Percentiles rank a stretch among this genome's conserved stretches.
Evolutionary conservation across 352 stramenopile species (phyloP).

Genomic region (Phytophthora uliginosa): DNA sequence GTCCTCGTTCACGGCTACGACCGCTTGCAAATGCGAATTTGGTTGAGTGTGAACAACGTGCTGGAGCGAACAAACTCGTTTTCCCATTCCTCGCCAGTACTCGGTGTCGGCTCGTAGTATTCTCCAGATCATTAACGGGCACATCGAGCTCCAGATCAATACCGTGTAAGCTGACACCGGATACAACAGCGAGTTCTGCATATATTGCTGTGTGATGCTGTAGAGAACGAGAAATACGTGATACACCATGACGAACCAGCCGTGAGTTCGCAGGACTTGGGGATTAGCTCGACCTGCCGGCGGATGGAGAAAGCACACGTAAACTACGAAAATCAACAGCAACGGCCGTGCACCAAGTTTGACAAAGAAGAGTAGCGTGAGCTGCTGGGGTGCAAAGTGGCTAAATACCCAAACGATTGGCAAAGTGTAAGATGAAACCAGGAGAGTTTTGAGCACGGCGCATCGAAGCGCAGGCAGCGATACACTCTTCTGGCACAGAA

Average conservation of each 20-base stretch:
- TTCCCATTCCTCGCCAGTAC: slow-evolving; percentile 50
- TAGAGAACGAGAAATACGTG: slow-evolving; percentile 28
- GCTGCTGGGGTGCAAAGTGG: background rate
- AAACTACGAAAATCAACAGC: slow-evolving; percentile 35
- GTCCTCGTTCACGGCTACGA: slow-evolving; percentile 29
- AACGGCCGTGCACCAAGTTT: slow-evolving; percentile 22
- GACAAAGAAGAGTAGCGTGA: slow-evolving; percentile 28
- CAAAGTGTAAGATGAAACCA: slow-evolving; percentile 55
- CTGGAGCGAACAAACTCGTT: slow-evolving; percentile 41
- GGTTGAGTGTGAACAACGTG: background rate
- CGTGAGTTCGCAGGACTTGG: slow-evolving; percentile 36
- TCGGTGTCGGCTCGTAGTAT: slow-evolving; percentile 54
- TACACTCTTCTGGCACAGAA: slow-evolving; percentile 65
- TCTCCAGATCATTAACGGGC: slow-evolving; percentile 49
- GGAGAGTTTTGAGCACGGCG: slow-evolving; percentile 36
- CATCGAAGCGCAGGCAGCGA: slow-evolving; percentile 48
- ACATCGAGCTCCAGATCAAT: slow-evolving; percentile 37
- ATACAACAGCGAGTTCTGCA: slow-evolving; percentile 13
- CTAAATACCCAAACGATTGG: slow-evolving; percentile 34
- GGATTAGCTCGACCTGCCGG: slow-evolving; percentile 32
- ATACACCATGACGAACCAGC: slow-evolving; percentile 39
- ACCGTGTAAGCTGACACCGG: slow-evolving; percentile 24
- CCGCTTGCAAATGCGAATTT: slow-evolving; percentile 9
- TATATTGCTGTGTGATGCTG: slow-evolving; percentile 16
- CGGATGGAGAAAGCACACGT: slow-evolving; percentile 34